Percentiles rank a stretch among this genome's conserved stretches.
Conservation (phyloP, 495 filamentous ascomycete genomes). For the Lasiosphaeris hirsuta region DNA sequence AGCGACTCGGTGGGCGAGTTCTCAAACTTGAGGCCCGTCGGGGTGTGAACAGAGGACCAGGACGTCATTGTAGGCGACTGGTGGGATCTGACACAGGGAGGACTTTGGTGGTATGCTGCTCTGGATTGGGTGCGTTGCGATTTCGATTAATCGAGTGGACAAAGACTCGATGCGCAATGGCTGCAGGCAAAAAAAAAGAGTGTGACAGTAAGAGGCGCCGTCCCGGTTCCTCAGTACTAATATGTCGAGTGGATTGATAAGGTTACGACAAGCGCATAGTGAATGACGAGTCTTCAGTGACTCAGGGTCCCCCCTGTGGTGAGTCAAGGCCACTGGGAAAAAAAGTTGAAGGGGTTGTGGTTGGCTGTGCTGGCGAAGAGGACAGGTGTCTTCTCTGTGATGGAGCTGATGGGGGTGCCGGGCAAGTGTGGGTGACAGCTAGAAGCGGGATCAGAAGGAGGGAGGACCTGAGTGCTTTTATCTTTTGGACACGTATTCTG, state of each 20-base stretch:
- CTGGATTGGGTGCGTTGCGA: slow-evolving; percentile 5
- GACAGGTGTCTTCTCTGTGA: slow-evolving; percentile 28
- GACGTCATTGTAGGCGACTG: slow-evolving; percentile 34
- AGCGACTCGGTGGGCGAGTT: slow-evolving; percentile 50
- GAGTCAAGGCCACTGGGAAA: slow-evolving; percentile 9
- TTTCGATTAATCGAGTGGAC: slow-evolving; percentile 9
- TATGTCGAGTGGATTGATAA: slow-evolving; percentile 24
- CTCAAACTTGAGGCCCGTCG: slow-evolving; percentile 49
- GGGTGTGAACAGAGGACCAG: slow-evolving; percentile 33
- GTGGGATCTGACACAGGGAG: slow-evolving; percentile 26
- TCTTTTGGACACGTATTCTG: slow-evolving; percentile 32
- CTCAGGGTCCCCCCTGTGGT: slow-evolving; percentile 15
- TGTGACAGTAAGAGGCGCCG: slow-evolving; percentile 39
- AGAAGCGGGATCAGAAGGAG: slow-evolving; percentile 4
- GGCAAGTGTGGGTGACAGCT: not conserved
- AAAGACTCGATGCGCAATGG: slow-evolving; percentile 1
- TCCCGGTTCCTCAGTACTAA: slow-evolving; percentile 43
- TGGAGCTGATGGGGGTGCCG: slow-evolving; percentile 11
- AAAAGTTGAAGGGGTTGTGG: slow-evolving; percentile 9
- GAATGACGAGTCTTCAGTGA: slow-evolving; percentile 28
- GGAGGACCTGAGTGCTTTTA: slow-evolving; percentile 32
- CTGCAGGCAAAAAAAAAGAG: slow-evolving; percentile 10
- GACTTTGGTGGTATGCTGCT: slow-evolving; percentile 29
- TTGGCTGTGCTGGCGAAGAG: slow-evolving; percentile 27
- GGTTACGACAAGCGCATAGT: slow-evolving; percentile 23